Evolutionary conservation across 2,329 filamentous ascomycete genomes (phyloP), one percentile per base, ranked within the genome.

Genomic region (Escovopsis sp.): DNA sequence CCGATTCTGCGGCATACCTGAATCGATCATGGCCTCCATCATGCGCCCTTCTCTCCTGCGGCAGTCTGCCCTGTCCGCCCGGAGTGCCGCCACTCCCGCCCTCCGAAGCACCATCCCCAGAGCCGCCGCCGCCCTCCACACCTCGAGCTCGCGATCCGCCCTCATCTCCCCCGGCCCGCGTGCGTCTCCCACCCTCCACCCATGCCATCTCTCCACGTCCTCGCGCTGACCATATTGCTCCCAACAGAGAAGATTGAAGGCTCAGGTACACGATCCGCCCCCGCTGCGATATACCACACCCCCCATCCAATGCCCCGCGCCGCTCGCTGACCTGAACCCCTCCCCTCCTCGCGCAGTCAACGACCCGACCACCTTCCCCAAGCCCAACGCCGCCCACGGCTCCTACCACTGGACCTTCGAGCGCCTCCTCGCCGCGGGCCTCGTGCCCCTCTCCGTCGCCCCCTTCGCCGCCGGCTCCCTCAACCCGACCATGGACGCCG

Each of bases 351-450:
- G 5, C 36, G 18, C 56, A 82, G 86, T 88, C 59, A 98, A 98
- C 67, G 88, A 96, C 58, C 77, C 91, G 43, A 83, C 76, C 30
- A 77, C 76, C 34, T 65, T 94, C 23, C 88, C 87, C 38, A 60
- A 75, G 19, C 66, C 85, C 42, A 77, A 74, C 53, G 79, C 89
- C 36, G 70, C 78, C 43, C 85, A 98, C 68, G 91, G 91, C 55
- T 93, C 84, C 64, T 98, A 96, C 72, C 91, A 98, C 75, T 98
- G 91, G 91, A 85, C 83, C 47, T 94, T 94, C 58, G 91, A 98
- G 73, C 87, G 85, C 59, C 61, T 86, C 44, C 68, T 96, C 54
- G 81, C 86, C 44, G 81, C 77, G 44, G 82, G 78, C 43, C 77
- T 98, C 48, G 69, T 98, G 48, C 93, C 91, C 40, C 71, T 98